Evolutionary conservation across 352 stramenopile species (phyloP).

Genomic region (Globisporangium camurandrum): DNA sequence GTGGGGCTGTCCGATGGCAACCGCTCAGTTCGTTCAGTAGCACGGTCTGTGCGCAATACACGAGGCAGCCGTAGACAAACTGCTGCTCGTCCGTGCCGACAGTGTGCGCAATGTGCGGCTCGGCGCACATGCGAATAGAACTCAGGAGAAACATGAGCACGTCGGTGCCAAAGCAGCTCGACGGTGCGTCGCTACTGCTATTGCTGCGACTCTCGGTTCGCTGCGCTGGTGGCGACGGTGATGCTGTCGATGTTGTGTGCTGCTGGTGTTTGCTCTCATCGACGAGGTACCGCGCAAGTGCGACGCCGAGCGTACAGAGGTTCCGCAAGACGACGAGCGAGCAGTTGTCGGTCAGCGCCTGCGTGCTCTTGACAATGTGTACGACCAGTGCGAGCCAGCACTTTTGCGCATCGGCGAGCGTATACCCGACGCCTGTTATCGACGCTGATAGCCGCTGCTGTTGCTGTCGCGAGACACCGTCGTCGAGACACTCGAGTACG

Average conservation of each 20-base stretch:
- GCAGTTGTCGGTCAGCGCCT: constrained; percentile 31
- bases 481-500: constrained; percentile 45
- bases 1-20: constrained; percentile 21
- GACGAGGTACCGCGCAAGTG: constrained; percentile 42
- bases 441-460: neutral
- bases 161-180: constrained; percentile 43
- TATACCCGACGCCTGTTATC: neutral
- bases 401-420: constrained; percentile 27
- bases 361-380: constrained; percentile 36
- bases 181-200: neutral
- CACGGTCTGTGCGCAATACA: constrained; percentile 55
- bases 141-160: constrained; percentile 43
- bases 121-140: constrained; percentile 30
- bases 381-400: constrained; percentile 61
- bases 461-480: constrained; percentile 11
- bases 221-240: neutral
- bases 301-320: constrained; percentile 39
- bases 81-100: constrained; percentile 52
- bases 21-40: constrained; percentile 48
- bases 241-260: neutral
- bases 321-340: constrained; percentile 51
- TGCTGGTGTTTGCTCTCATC: constrained; percentile 42
- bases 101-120: constrained; percentile 22
- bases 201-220: constrained; percentile 8
- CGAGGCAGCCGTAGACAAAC: constrained; percentile 62